phyloP scores from a whole-genome alignment of 2,329 filamentous ascomycete genomes.

The Aspergillus uvarum region DNA sequence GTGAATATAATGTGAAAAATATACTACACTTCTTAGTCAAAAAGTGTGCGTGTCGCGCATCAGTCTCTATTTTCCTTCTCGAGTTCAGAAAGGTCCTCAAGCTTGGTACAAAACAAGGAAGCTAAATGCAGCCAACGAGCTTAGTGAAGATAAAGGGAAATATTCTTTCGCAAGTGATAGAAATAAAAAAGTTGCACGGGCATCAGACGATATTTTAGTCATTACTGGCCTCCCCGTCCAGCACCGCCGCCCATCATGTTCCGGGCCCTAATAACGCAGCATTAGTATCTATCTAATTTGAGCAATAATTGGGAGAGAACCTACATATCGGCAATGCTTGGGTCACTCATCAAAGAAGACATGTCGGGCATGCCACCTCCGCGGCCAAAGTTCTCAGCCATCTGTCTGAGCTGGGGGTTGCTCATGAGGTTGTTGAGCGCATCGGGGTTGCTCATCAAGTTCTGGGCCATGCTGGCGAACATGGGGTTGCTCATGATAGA shows the following conservation, averaged over 20 bases:
- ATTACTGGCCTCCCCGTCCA: slow-evolving; percentile 35
- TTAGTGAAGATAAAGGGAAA: slow-evolving; percentile 10
- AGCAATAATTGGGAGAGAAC: slow-evolving; percentile 38
- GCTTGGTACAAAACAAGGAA: neutral
- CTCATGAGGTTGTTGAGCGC: slow-evolving; percentile 90
- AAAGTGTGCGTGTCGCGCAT: neutral
- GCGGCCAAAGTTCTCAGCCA: slow-evolving; percentile 73
- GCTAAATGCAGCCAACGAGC: slow-evolving; percentile 3
- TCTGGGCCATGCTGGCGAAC: slow-evolving; percentile 97
- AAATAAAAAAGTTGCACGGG: neutral
- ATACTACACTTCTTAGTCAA: neutral
- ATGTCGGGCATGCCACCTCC: slow-evolving; percentile 90
- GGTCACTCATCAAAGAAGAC: slow-evolving; percentile 83
- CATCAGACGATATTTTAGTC: slow-evolving; percentile 3
- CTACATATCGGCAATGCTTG: slow-evolving; percentile 89
- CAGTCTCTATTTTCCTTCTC: neutral
- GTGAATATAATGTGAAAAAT: slow-evolving; percentile 4
- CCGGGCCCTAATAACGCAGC: slow-evolving; percentile 52
- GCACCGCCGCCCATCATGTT: slow-evolving; percentile 63
- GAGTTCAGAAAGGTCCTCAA: neutral
- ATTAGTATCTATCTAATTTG: slow-evolving; percentile 8
- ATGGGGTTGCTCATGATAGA: slow-evolving; percentile 96
- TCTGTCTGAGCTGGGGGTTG: slow-evolving; percentile 83
- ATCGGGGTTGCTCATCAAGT: slow-evolving; percentile 94
- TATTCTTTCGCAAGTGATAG: neutral